These are phyloP conservation scores for Magnusiomyces clavatus DNA, from an alignment of 1,139 yeast species.

Conservation along the genomic window DNA sequence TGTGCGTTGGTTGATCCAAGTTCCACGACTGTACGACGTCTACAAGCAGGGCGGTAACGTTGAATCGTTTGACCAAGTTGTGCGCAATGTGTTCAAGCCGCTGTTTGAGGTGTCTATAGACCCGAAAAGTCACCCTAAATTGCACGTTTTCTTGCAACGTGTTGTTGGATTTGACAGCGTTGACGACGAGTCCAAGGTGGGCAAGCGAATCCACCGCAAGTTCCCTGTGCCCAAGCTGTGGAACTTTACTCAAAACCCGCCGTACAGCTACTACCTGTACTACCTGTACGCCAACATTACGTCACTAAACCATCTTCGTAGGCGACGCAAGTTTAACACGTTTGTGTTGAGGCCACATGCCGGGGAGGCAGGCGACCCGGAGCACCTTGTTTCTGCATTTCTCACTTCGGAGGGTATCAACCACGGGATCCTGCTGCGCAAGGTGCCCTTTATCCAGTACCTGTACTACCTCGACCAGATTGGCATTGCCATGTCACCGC, in stretches of 20 bases:
- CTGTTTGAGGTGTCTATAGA: constrained; percentile 81
- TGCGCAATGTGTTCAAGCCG: constrained; percentile 78
- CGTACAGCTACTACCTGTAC: constrained; percentile 92
- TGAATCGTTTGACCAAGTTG: constrained; percentile 61
- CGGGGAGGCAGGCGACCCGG: constrained; percentile 99
- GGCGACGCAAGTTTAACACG: constrained; percentile 67
- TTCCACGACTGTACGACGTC: constrained; percentile 86
- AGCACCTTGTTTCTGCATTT: constrained; percentile 86
- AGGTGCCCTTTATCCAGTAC: constrained; percentile 90
- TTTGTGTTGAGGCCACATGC: constrained; percentile 94
- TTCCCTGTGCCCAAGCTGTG: constrained; percentile 80
- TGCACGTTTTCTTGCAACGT: constrained; percentile 79
- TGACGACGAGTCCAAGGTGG: constrained; percentile 93
- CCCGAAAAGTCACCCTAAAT: constrained; percentile 81
- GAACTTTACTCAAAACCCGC: constrained; percentile 77
- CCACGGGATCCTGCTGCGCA: constrained; percentile 89
- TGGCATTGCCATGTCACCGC: constrained; percentile 98
- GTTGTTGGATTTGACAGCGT: constrained; percentile 98
- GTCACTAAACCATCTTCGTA: constrained; percentile 76
- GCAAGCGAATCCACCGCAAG: constrained; percentile 69
- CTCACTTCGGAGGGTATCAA: constrained; percentile 87
- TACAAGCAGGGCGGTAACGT: constrained; percentile 76
- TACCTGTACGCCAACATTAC: constrained; percentile 81
- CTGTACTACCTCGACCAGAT: constrained; percentile 88
- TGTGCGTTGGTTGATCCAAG: constrained; percentile 94